phyloP scores from a whole-genome alignment of 495 filamentous ascomycete genomes.

The Aspergillus bridgeri region DNA sequence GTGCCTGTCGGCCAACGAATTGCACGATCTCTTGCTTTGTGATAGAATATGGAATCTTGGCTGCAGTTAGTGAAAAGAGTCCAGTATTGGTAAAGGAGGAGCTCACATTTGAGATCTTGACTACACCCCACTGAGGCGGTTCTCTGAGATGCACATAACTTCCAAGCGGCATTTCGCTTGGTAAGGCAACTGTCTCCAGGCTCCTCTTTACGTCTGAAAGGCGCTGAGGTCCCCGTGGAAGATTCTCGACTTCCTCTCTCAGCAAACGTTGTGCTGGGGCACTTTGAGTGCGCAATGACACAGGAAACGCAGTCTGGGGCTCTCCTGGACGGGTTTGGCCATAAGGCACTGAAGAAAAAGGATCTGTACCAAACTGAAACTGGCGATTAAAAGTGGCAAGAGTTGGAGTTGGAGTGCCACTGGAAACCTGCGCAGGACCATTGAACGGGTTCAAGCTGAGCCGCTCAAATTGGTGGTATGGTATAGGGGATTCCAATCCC shows the following conservation, averaged over 20 bases:
- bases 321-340: background rate
- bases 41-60: constrained; percentile 65
- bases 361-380: background rate
- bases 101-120: constrained; percentile 48
- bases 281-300: background rate
- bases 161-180: constrained; percentile 26
- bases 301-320: background rate
- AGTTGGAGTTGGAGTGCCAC: background rate
- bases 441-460: background rate
- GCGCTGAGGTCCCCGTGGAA: background rate
- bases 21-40: constrained; percentile 65
- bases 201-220: constrained; percentile 3
- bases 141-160: constrained; percentile 14
- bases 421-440: background rate
- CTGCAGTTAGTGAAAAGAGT: constrained; percentile 8
- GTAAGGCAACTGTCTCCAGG: constrained; percentile 10
- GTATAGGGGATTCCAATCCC: background rate
- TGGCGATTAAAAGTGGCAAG: background rate
- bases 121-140: constrained; percentile 36
- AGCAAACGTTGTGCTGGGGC: no score
- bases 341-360: background rate
- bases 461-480: background rate
- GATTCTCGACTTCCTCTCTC: background rate
- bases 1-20: constrained; percentile 65
- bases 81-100: background rate